Percentiles rank a stretch among this genome's conserved stretches.
phyloP scores from a whole-genome alignment of 768 basidiomycete species.

The Boletus pseudo-olivaceus region DNA sequence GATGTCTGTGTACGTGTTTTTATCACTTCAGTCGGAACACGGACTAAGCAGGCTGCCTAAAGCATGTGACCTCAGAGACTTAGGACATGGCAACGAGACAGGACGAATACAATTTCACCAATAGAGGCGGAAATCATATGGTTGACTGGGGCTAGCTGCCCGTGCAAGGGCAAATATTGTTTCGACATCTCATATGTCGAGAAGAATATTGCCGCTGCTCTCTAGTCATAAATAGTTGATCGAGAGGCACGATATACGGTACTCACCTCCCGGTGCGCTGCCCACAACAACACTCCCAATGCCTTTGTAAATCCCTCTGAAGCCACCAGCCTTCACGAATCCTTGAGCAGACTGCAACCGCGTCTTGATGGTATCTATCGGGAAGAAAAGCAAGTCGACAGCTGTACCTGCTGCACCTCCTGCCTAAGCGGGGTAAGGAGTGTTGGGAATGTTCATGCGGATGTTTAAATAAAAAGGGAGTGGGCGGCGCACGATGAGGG shows the following conservation, averaged over 20 bases:
- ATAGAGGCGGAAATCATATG: slow-evolving; percentile 58
- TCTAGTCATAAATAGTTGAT: not conserved
- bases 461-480: slow-evolving; percentile 7
- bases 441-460: slow-evolving; percentile 11
- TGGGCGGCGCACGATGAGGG: slow-evolving; percentile 40
- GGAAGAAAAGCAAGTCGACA: slow-evolving; percentile 95
- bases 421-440: slow-evolving; percentile 45
- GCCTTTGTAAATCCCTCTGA: slow-evolving; percentile 88
- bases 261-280: slow-evolving; percentile 88
- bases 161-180: slow-evolving; percentile 57
- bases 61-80: slow-evolving; percentile 7
- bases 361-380: slow-evolving; percentile 96
- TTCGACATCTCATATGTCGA: slow-evolving; percentile 91
- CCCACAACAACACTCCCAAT: slow-evolving; percentile 93
- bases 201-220: slow-evolving; percentile 89
- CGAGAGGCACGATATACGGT: not conserved
- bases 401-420: slow-evolving; percentile 90
- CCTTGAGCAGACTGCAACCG: slow-evolving; percentile 87
- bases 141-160: slow-evolving; percentile 60
- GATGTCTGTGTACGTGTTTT: slow-evolving; percentile 91
- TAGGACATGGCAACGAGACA: slow-evolving; percentile 5
- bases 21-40: slow-evolving; percentile 95
- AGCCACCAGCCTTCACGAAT: slow-evolving; percentile 81
- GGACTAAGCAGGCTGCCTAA: slow-evolving; percentile 84
- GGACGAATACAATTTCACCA: slow-evolving; percentile 51